A percentile compares a stretch with the other conserved stretches of the same genome.
Evolutionary conservation across 1,284 basidiomycete species (phyloP).

Genomic region (Tilletiopsis washingtonensis): DNA sequence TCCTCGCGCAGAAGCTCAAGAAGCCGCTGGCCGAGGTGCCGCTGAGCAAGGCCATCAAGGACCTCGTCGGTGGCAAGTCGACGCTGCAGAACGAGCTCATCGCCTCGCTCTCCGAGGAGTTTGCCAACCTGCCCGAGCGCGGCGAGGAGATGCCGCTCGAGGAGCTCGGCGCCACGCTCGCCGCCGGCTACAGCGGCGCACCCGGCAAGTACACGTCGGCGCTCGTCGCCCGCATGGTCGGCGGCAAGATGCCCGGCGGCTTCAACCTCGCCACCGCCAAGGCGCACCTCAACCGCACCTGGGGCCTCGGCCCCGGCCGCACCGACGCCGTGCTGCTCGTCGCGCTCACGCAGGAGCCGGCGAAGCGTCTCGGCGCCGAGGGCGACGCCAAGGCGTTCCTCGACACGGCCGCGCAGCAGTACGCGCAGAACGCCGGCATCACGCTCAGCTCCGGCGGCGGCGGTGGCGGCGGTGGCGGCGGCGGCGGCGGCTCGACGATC

Average conservation of each 20-base stretch:
- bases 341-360: constrained; percentile 81
- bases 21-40: constrained; percentile 83
- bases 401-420: constrained; percentile 71
- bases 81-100: constrained; percentile 95
- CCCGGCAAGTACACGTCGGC: constrained; percentile 93
- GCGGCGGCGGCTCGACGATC: constrained; percentile 57
- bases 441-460: constrained; percentile 56
- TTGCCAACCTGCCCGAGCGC: constrained; percentile 67
- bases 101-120: constrained; percentile 53
- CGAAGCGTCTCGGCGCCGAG: constrained; percentile 87
- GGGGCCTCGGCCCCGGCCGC: constrained; percentile 84
- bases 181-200: constrained; percentile 70
- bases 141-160: constrained; percentile 84
- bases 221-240: constrained; percentile 81
- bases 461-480: constrained; percentile 58
- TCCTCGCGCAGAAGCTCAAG: constrained; percentile 97
- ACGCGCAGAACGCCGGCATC: constrained; percentile 80
- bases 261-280: constrained; percentile 95
- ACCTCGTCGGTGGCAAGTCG: constrained; percentile 95
- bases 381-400: constrained; percentile 88
- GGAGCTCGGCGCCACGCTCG: constrained; percentile 80
- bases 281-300: constrained; percentile 48
- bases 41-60: constrained; percentile 92
- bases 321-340: constrained; percentile 85
- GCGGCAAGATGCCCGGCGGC: constrained; percentile 95